phyloP scores from a whole-genome alignment of 2,329 filamentous ascomycete genomes.

The Ophiocordyceps camponoti-floridani region DNA sequence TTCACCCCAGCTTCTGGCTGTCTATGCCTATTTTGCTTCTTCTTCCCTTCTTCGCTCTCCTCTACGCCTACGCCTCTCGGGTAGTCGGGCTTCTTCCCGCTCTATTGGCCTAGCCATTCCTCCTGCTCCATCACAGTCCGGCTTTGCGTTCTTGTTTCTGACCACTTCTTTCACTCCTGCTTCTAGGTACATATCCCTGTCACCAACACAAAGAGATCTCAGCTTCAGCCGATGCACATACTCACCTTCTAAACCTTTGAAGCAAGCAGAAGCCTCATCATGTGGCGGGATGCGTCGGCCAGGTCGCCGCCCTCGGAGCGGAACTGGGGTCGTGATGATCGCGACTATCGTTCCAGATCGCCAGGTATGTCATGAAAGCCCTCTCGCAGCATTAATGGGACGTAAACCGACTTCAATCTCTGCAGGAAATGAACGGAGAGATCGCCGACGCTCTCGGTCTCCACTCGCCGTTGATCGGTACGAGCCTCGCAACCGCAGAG shows the following conservation, averaged over 20 bases:
- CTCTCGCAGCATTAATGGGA: not conserved
- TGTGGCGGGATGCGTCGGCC: constrained; percentile 31
- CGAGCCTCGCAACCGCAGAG: constrained; percentile 51
- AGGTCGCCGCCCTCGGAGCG: constrained; percentile 33
- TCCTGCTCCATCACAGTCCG: too few relatives aligned
- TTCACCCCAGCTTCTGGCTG: constrained; percentile 1
- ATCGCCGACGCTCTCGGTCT: constrained; percentile 49
- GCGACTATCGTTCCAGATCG: constrained; percentile 42
- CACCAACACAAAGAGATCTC: constrained; percentile 2
- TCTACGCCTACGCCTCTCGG: not conserved
- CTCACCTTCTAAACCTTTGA: constrained; percentile 1
- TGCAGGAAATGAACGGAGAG: constrained; percentile 39
- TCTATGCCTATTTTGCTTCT: constrained; percentile 1
- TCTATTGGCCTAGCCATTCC: constrained; percentile 2
- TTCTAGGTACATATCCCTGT: constrained; percentile 22
- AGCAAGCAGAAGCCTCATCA: constrained; percentile 37
- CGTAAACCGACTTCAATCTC: not conserved
- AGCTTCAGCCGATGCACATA: constrained; percentile 2
- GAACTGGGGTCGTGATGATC: constrained; percentile 25
- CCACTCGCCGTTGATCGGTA: constrained; percentile 58
- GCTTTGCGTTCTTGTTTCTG: constrained; percentile 25
- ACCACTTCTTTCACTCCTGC: constrained; percentile 33
- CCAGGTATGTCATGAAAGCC: constrained; percentile 39
- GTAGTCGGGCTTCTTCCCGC: constrained; percentile 2
- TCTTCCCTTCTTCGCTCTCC: constrained; percentile 5